phyloP scores from a whole-genome alignment of 1,284 basidiomycete species.

The Sporisorium graminicola region DNA sequence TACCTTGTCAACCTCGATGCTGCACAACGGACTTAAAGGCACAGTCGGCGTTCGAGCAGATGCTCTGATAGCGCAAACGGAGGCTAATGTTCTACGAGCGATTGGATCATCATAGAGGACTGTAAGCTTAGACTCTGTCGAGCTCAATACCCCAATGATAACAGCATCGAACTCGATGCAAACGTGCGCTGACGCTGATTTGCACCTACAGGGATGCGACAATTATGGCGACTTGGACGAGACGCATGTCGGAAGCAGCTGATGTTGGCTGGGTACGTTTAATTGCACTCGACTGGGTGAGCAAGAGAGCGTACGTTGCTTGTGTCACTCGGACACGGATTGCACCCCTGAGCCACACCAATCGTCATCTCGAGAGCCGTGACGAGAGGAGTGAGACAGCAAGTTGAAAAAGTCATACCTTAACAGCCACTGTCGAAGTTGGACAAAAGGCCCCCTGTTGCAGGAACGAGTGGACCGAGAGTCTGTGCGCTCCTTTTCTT shows the following conservation, averaged over 20 bases:
- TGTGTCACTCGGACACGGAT: too few relatives aligned
- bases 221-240: too few relatives aligned
- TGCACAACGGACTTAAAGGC: conserved; percentile 17
- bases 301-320: too few relatives aligned
- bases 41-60: conserved; percentile 23
- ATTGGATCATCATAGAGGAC: not conserved
- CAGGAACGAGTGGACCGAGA: not conserved
- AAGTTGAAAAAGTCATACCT: too few relatives aligned
- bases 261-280: not conserved
- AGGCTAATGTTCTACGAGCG: conserved; percentile 7
- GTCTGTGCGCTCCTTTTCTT: not conserved
- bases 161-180: not conserved
- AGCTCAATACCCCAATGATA: conserved; percentile 1
- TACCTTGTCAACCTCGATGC: conserved; percentile 1
- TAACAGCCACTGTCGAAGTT: too few relatives aligned
- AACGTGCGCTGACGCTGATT: not conserved
- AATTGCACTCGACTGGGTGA: too few relatives aligned
- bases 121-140: not conserved
- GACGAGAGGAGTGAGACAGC: too few relatives aligned
- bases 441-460: too few relatives aligned
- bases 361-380: too few relatives aligned
- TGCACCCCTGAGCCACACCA: too few relatives aligned
- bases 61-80: conserved; percentile 20
- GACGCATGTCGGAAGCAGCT: too few relatives aligned
- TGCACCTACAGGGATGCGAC: not conserved